Conservation (phyloP, 1,139 yeast species). For the Taphrina wiesneri region DNA sequence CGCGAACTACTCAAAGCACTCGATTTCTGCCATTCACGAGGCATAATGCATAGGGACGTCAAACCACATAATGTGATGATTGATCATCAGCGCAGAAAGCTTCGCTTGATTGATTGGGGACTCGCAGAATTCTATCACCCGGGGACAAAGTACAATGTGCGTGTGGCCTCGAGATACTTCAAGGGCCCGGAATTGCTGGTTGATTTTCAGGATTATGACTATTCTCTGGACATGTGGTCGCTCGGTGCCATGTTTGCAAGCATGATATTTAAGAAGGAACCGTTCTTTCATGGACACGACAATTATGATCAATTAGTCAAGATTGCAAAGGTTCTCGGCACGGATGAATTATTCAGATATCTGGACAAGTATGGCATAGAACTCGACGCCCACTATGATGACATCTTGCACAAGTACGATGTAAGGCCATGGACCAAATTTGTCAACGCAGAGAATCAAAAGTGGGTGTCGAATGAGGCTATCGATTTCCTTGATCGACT, state of each 20-base stretch:
- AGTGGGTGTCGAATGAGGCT: conserved; percentile 67
- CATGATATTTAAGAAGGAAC: conserved; percentile 92
- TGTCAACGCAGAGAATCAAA: conserved; percentile 70
- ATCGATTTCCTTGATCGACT: conserved; percentile 81
- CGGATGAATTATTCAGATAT: conserved; percentile 75
- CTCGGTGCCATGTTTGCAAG: conserved; percentile 98
- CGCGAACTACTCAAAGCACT: conserved; percentile 83
- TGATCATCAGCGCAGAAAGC: conserved; percentile 69
- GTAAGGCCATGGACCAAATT: conserved; percentile 88
- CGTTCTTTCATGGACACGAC: conserved; percentile 94
- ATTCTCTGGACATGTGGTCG: conserved; percentile 94
- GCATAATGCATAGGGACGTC: conserved; percentile 97
- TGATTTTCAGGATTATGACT: conserved; percentile 80
- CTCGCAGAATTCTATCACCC: conserved; percentile 96
- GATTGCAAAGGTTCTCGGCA: conserved; percentile 89
- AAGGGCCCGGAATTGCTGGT: conserved; percentile 96
- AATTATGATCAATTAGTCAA: conserved; percentile 95
- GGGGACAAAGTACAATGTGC: conserved; percentile 89
- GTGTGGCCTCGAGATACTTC: conserved; percentile 97
- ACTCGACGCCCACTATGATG: conserved; percentile 80
- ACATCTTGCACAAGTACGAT: conserved; percentile 69
- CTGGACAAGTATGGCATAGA: conserved; percentile 72
- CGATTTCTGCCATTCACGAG: conserved; percentile 94
- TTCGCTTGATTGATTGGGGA: conserved; percentile 97
- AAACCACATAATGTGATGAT: conserved; percentile 99